Conservation (phyloP, 768 basidiomycete genomes). For the Boletus sp. region DNA sequence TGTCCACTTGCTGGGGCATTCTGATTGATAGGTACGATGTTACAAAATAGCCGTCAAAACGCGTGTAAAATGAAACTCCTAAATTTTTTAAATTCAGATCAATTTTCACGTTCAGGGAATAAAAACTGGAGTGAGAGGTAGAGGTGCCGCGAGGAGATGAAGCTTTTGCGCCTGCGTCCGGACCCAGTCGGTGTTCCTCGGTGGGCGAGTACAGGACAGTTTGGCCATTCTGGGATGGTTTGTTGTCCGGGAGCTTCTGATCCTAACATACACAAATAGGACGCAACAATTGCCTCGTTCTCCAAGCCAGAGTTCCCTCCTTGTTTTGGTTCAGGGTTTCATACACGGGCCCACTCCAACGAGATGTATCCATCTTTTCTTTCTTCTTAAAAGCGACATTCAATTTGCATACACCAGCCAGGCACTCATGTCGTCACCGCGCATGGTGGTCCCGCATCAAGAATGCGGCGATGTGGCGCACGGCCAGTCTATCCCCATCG, state of each 20-base stretch:
- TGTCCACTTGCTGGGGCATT: constrained; percentile 51
- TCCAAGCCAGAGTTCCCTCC: background rate
- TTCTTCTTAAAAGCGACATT: background rate
- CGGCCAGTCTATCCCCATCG: constrained; percentile 1
- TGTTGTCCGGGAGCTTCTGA: constrained; percentile 27
- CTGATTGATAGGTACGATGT: background rate
- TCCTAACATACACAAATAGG: constrained; percentile 29
- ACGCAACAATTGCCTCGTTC: constrained; percentile 3
- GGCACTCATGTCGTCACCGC: constrained; percentile 20
- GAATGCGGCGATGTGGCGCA: constrained; percentile 20
- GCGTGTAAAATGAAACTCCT: background rate
- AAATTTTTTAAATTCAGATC: background rate
- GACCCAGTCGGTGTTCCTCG: background rate
- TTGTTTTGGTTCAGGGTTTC: background rate
- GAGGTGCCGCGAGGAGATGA: background rate
- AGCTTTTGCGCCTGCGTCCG: background rate
- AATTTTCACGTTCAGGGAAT: background rate
- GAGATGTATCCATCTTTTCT: background rate
- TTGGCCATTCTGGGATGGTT: constrained; percentile 13
- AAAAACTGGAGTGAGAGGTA: background rate
- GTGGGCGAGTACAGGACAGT: background rate
- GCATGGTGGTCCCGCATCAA: constrained; percentile 9
- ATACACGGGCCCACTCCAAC: background rate
- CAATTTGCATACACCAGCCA: background rate
- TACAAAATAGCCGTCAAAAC: background rate